Base-by-base conservation (phyloP, 768 basidiomycete genomes). In the Collybia sordida region DNA sequence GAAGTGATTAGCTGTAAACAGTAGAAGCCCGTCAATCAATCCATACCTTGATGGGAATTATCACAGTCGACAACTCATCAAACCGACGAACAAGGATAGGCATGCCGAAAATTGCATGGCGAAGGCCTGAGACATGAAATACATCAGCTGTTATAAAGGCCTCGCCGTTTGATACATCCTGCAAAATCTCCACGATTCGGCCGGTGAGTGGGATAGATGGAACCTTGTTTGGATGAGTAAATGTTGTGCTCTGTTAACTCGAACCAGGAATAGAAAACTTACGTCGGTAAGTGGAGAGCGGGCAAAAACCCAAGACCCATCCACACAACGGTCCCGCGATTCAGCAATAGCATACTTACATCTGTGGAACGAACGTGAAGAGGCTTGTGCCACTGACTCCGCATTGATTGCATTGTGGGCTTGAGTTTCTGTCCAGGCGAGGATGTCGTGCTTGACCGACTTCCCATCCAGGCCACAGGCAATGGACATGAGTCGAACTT, bases 221-320 rank as follows among this genome's bases (percentile, higher is more conserved):
- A 28, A 15, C 46, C 39, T 28, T 40, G 43, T 40, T 43, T 6
- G 31, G 35, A 25, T 6, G 23, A 19, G 19, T 46, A 51, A n/a
- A 45, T 23, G 6, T 21, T n/a, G 28, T 40, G 34, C 23, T 24
- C 35, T 37, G 25, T 19, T 5, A 25, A n/a, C 3, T 43, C 14
- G 4, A 31, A 11, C 14, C 6, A 31, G 6, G 9, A 12, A 31
- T 14, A 31, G 11, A 27, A 17, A 23, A 47, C 52, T 41, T 47
- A 55, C n/a, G n/a, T n/a, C 54, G 31, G 34, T 27, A 21, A 57
- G 43, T 11, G 57, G 54, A 6, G 60, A 57, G 25, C 28, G 55
- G 19, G 59, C 62, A 53, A 64, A 58, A 8, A 65, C 57, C 64
- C 62, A 67, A 4, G 54, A 58, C 15, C 53, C 54, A 23, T 50